Evolutionary conservation across 2,329 filamentous ascomycete species (phyloP).

Genomic region (Alternaria hordeiaustralica): DNA sequence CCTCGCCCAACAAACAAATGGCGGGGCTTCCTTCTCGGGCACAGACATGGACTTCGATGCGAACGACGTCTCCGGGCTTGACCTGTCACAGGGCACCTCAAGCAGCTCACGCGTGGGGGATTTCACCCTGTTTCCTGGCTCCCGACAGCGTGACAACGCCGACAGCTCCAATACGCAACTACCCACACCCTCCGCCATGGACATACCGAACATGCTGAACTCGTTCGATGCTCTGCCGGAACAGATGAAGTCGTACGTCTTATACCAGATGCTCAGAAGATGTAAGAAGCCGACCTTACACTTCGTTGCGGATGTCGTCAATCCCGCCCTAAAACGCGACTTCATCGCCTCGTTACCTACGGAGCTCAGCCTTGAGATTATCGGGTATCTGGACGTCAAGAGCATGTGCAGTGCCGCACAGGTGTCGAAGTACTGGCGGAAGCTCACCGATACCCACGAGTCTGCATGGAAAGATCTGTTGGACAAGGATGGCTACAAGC

Average conservation of each 20-base stretch:
- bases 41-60: conserved; percentile 41
- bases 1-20: conserved; percentile 49
- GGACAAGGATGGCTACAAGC: conserved; percentile 78
- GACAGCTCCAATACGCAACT: conserved; percentile 43
- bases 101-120: conserved; percentile 18
- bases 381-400: conserved; percentile 82
- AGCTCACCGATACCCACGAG: conserved; percentile 89
- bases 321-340: conserved; percentile 92
- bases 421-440: conserved; percentile 93
- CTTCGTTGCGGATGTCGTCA: conserved; percentile 87
- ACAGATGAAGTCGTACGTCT: conserved; percentile 92
- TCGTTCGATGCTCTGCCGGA: conserved; percentile 90
- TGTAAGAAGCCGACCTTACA: conserved; percentile 89
- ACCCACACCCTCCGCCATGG: conserved; percentile 62
- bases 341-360: conserved; percentile 83
- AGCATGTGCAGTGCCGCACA: conserved; percentile 90
- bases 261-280: conserved; percentile 91
- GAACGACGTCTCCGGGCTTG: conserved; percentile 47
- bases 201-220: conserved; percentile 85
- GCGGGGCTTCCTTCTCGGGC: conserved; percentile 31
- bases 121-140: conserved; percentile 22
- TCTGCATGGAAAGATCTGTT: conserved; percentile 94
- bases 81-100: conserved; percentile 35
- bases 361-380: conserved; percentile 85
- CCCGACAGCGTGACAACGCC: conserved; percentile 24